phyloP scores from a whole-genome alignment of 768 basidiomycete species.

The Lentinula sp. region DNA sequence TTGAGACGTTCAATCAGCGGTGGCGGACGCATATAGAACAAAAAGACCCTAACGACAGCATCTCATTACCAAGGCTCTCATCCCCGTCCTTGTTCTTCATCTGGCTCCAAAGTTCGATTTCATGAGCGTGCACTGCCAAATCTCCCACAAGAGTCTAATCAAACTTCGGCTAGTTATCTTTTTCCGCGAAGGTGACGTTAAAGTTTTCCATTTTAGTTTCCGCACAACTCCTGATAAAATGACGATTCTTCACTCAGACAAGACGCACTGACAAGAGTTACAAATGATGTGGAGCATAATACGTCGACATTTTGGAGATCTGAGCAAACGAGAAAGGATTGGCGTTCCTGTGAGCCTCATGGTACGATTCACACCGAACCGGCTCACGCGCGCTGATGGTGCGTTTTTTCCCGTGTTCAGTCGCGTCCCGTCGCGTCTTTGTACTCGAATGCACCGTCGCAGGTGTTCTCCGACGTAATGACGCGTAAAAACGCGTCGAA shows the following conservation, averaged over 20 bases:
- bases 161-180: not conserved
- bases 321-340: not conserved
- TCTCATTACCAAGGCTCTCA: not conserved
- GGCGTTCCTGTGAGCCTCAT: slow-evolving; percentile 5
- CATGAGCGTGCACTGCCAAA: not conserved
- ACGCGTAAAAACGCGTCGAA: slow-evolving; percentile 7
- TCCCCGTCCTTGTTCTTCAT: slow-evolving; percentile 2
- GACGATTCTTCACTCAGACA: not conserved
- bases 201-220: not conserved
- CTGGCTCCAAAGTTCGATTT: not conserved
- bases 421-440: slow-evolving; percentile 1
- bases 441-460: not conserved
- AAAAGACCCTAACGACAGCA: not conserved
- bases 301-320: not conserved
- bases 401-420: not conserved
- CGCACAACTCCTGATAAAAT: not conserved
- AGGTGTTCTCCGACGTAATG: not conserved
- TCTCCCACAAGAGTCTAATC: not conserved
- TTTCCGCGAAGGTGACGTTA: not conserved
- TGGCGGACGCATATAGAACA: not conserved
- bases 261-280: not conserved
- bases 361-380: not conserved
- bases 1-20: not conserved
- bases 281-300: not conserved
- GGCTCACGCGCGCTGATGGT: not conserved